phyloP scores from a whole-genome alignment of 495 filamentous ascomycete genomes.

The Friedmanniomyces simplex region DNA sequence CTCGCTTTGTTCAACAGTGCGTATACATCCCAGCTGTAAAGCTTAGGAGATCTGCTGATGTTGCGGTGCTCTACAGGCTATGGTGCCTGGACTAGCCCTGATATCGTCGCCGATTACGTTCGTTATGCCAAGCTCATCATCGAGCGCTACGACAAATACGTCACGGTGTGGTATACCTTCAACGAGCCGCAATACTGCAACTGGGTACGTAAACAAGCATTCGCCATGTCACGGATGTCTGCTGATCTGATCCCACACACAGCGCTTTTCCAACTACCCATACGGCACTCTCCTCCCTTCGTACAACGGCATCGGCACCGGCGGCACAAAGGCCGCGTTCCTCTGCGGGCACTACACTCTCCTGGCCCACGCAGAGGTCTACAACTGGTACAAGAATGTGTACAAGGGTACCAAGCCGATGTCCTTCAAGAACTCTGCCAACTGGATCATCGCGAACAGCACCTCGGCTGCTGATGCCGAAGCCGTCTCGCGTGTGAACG shows the following conservation, averaged over 20 bases:
- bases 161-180: conserved; percentile 30
- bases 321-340: conserved; percentile 1
- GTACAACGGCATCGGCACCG: conserved; percentile 9
- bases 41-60: no score
- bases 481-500: conserved; percentile 20
- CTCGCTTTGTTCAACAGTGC: conserved; percentile 22
- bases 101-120: conserved; percentile 22
- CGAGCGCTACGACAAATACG: conserved; percentile 19
- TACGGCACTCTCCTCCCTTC: conserved; percentile 5
- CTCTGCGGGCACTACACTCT: conserved; percentile 31
- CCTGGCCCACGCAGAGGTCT: conserved; percentile 29
- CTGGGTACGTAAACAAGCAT: background rate
- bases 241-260: no score
- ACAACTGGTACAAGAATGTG: conserved; percentile 28
- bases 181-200: conserved; percentile 29
- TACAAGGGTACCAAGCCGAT: conserved; percentile 25
- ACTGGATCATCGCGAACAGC: conserved; percentile 27
- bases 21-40: background rate
- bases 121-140: conserved; percentile 22
- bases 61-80: conserved; percentile 1
- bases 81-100: conserved; percentile 17
- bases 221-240: no score
- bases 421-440: conserved; percentile 33
- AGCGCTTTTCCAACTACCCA: conserved; percentile 10
- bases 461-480: conserved; percentile 18